Conservation (phyloP, 352 stramenopile species). For the Globisporangium nunn region DNA sequence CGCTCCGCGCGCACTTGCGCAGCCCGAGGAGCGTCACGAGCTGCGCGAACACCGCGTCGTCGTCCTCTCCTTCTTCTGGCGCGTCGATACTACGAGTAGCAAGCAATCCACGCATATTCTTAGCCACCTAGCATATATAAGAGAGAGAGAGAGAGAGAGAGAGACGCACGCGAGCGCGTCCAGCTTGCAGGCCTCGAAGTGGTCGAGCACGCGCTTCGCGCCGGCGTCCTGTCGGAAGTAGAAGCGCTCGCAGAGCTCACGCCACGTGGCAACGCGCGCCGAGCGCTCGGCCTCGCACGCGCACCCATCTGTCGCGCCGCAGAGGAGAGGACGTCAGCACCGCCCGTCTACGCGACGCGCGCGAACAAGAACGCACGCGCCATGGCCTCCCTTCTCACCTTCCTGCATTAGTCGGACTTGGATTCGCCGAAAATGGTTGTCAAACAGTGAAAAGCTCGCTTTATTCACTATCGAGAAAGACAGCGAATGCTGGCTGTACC, state of each 20-base stretch:
- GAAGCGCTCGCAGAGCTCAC: conserved; percentile 48
- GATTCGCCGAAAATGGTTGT: not conserved
- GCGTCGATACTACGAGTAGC: conserved; percentile 3
- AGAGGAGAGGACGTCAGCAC: not conserved
- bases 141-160: not conserved
- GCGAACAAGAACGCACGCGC: no score
- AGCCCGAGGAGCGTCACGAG: conserved; percentile 31
- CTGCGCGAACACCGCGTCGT: conserved; percentile 11
- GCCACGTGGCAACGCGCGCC: conserved; percentile 36
- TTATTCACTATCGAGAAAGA: not conserved
- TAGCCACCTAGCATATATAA: not conserved
- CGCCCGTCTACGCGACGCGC: no score
- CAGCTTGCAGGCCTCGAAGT: conserved; percentile 55
- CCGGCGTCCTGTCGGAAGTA: conserved; percentile 50
- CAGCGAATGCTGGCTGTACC: no score
- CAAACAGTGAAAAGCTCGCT: not conserved
- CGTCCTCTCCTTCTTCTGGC: not conserved
- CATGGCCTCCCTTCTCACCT: no score
- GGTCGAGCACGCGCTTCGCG: conserved; percentile 61
- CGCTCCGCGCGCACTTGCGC: conserved; percentile 26
- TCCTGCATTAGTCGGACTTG: not conserved
- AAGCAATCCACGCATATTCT: not conserved
- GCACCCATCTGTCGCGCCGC: conserved; percentile 15
- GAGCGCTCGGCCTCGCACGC: conserved; percentile 24
- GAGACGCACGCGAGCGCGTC: conserved; percentile 51